These are phyloP conservation scores for Cardiospermum halicacabum DNA, from an alignment of 345 rosid genomes.

Conservation along the genomic window DNA sequence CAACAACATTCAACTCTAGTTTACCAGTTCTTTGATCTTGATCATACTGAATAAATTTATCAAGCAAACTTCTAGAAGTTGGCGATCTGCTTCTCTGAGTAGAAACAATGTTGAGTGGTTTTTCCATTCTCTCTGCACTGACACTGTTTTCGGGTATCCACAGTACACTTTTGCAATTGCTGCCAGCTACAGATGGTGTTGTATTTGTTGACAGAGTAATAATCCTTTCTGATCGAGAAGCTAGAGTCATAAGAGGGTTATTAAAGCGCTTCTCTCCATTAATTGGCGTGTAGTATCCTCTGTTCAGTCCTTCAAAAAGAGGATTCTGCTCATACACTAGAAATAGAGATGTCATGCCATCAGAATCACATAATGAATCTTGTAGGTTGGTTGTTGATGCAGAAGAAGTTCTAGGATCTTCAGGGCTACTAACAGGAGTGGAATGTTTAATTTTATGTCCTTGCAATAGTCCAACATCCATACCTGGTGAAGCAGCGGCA, in stretches of 20 bases:
- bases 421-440: constrained; percentile 73
- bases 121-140: constrained; percentile 18
- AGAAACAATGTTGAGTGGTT: constrained; percentile 15
- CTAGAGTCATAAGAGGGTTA: constrained; percentile 13
- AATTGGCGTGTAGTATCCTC: constrained; percentile 19
- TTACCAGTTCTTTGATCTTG: constrained; percentile 23
- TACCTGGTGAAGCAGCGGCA: constrained; percentile 47
- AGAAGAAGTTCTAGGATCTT: constrained; percentile 35
- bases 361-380: constrained; percentile 31
- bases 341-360: constrained; percentile 30
- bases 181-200: constrained; percentile 14
- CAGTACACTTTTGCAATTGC: constrained; percentile 21
- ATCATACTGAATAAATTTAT: constrained; percentile 51
- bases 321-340: constrained; percentile 49
- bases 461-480: constrained; percentile 21
- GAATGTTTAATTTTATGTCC: constrained; percentile 46
- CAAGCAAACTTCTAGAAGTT: constrained; percentile 37
- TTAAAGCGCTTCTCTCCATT: constrained; percentile 18
- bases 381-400: constrained; percentile 35
- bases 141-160: constrained; percentile 51
- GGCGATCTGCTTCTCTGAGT: constrained; percentile 17
- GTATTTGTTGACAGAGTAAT: constrained; percentile 26
- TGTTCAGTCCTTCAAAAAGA: constrained; percentile 44
- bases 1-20: constrained; percentile 24
- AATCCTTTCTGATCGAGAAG: constrained; percentile 20